phyloP scores from a whole-genome alignment of 2,329 filamentous ascomycete genomes.

The Trichoderma guizhouense region DNA sequence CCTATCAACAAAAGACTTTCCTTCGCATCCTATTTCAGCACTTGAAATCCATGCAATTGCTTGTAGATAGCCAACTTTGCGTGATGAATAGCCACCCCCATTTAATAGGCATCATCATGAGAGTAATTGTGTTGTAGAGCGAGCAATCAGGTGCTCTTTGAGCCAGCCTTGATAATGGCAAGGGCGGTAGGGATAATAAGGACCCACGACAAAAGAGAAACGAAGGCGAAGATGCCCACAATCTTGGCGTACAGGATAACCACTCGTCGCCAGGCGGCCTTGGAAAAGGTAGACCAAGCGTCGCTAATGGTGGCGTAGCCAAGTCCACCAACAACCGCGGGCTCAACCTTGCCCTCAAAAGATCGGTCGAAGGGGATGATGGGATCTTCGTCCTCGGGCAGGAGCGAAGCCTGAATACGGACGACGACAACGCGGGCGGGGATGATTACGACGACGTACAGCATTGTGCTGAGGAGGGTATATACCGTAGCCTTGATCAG shows the following conservation, averaged over 20 bases:
- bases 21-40: background rate
- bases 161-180: conserved; percentile 32
- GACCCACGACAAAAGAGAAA: conserved; percentile 43
- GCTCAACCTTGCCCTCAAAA: conserved; percentile 72
- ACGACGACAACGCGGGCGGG: conserved; percentile 74
- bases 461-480: conserved; percentile 43
- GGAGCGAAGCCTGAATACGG: conserved; percentile 82
- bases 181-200: conserved; percentile 52
- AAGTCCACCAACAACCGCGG: conserved; percentile 68
- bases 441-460: conserved; percentile 64
- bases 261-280: conserved; percentile 67
- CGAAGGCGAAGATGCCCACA: conserved; percentile 50
- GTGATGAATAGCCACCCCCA: background rate
- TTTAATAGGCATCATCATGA: background rate
- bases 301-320: conserved; percentile 69
- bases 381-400: conserved; percentile 75
- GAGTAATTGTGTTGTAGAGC: background rate
- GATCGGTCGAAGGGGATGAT: conserved; percentile 89
- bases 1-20: background rate
- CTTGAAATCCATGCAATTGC: background rate
- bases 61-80: background rate
- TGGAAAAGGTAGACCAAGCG: conserved; percentile 76
- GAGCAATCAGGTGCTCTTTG: background rate
- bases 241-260: conserved; percentile 74
- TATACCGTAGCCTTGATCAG: conserved; percentile 45